A percentile compares a stretch with the other conserved stretches of the same genome.
phyloP scores from a whole-genome alignment of 192 early-diverging fungal genomes.

The Entomortierella parvispora region DNA sequence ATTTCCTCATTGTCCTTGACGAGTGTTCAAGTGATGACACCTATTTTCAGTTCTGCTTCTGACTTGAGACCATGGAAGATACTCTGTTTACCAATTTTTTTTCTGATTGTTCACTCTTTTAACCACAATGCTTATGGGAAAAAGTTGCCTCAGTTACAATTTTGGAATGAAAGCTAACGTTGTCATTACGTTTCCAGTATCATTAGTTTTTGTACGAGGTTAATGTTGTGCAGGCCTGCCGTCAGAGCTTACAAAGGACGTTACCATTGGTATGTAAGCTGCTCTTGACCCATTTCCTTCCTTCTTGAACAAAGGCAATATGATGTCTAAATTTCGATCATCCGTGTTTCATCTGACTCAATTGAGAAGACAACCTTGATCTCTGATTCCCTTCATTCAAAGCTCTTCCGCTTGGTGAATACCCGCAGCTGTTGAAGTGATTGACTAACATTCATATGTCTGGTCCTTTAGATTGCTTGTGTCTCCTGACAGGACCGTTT shows the following conservation, averaged over 20 bases:
- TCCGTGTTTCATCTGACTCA: conserved; percentile 56
- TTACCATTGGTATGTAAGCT: conserved; percentile 13
- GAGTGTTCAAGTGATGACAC: conserved; percentile 45
- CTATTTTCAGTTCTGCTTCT: conserved; percentile 56
- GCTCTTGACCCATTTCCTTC: neutral
- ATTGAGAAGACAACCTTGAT: conserved; percentile 53
- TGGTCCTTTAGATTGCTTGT: neutral
- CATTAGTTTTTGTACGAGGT: neutral
- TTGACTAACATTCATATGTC: neutral
- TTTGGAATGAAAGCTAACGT: too few relatives aligned
- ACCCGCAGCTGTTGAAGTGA: neutral
- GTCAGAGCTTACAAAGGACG: neutral
- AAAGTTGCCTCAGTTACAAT: too few relatives aligned
- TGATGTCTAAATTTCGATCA: conserved; percentile 54
- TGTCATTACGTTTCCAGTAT: neutral
- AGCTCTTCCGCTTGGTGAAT: neutral
- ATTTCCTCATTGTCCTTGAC: neutral
- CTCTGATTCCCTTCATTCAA: conserved; percentile 31
- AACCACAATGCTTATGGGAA: too few relatives aligned
- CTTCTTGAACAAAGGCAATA: conserved; percentile 26
- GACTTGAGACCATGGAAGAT: conserved; percentile 54
- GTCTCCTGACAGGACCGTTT: too few relatives aligned
- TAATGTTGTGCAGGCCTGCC: too few relatives aligned
- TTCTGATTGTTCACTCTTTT: conserved; percentile 20
- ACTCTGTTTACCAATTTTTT: conserved; percentile 41